Conservation (phyloP, 1,284 basidiomycete species). For the Pyrrhoderma noxium region DNA sequence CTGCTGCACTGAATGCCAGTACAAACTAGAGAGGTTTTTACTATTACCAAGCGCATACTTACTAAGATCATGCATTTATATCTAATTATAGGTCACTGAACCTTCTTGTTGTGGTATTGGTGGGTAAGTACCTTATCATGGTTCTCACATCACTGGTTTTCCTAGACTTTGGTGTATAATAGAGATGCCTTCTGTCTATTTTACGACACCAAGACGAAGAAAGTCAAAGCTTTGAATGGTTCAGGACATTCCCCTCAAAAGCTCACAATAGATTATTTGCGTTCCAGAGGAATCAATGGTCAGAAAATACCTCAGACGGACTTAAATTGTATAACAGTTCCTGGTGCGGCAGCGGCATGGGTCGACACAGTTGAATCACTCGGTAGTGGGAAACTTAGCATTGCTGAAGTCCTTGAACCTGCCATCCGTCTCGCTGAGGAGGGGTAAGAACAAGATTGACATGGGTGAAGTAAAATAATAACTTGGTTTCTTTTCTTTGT, state of each 20-base stretch:
- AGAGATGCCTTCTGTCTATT: slow-evolving; percentile 91
- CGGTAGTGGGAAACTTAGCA: slow-evolving; percentile 74
- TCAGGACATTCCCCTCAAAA: slow-evolving; percentile 81
- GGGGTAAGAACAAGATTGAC: slow-evolving; percentile 47
- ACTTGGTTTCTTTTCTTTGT: slow-evolving; percentile 12
- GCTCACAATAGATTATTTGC: slow-evolving; percentile 69
- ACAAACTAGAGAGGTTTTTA: no score
- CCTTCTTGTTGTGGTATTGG: slow-evolving; percentile 78
- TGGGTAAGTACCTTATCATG: slow-evolving; percentile 41
- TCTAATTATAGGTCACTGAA: slow-evolving; percentile 50
- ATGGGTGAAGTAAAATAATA: not conserved
- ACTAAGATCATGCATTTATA: no score
- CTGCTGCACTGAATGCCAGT: slow-evolving; percentile 69
- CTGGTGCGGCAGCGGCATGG: slow-evolving; percentile 91
- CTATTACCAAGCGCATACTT: no score
- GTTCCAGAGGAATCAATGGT: slow-evolving; percentile 63
- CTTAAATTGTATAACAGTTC: slow-evolving; percentile 88
- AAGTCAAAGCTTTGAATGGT: slow-evolving; percentile 79
- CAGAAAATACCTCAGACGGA: slow-evolving; percentile 63
- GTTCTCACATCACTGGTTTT: no score
- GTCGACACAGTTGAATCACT: slow-evolving; percentile 79
- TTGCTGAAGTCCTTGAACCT: slow-evolving; percentile 82
- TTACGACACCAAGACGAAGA: slow-evolving; percentile 76
- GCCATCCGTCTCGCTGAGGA: slow-evolving; percentile 82
- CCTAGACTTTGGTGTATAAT: slow-evolving; percentile 16